Base-by-base conservation (phyloP, 2,329 filamentous ascomycete genomes). In the Parastagonospora avenae region DNA sequence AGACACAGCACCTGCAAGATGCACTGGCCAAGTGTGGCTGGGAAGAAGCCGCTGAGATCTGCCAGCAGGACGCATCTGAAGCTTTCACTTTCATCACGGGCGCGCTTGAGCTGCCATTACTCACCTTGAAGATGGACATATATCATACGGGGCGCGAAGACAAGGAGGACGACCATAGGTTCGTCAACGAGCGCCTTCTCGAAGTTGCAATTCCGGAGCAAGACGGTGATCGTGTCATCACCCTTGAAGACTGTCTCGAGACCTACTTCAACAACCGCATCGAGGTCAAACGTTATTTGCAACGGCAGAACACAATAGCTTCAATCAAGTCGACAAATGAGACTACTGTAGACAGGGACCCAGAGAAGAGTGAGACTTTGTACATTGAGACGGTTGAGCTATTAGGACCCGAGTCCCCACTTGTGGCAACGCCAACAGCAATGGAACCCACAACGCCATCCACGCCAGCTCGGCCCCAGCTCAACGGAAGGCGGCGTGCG, bases 1-100 rank as follows among this genome's bases (percentile, higher is more conserved):
- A 93, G 89, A 96, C 91, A 7, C 84, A 89, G 72, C 81, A 91
- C 58, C 82, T 99, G 11, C 92, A 97, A 74, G 85, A 93, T 35
- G 82, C 91, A 8, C 75, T 97, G 33, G 87, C 88, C 14, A 88
- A 87, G 46, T 97, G 92, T 70, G 94, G 93, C 4, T 97, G 94
- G 94, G 77, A 83, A 60, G 92, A 95, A 50, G 92, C 92, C 40
- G 82, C 83, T 16, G 76, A 83, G 50, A 70, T 90, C n/a, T 83
- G 87, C 62, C 94, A 97, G 68, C 94, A 99, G 74, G 94, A 99
- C 73, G 91, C 91, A 0, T 97, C 94, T 0, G 94, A 99, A 74
- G 92, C 92, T 1, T 97, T 97, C 70, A 90, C 88, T 0, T 97
- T 97, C 71, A 92, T 99, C 57, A 96, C 93, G 0, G 92, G 92